phyloP scores from a whole-genome alignment of 2,329 filamentous ascomycete genomes.

The Fusarium xylarioides region DNA sequence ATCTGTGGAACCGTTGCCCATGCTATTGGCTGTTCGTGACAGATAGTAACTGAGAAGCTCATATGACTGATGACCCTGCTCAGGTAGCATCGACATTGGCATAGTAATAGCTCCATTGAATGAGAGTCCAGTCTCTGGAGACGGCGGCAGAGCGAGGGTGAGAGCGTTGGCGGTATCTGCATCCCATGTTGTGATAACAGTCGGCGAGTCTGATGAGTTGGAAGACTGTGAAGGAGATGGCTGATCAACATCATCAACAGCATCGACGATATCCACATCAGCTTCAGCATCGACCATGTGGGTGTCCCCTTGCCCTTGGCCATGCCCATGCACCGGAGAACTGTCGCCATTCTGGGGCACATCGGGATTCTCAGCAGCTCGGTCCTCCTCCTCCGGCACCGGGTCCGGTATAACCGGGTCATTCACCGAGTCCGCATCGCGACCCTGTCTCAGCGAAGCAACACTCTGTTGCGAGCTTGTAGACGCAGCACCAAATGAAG shows the following conservation, averaged over 20 bases:
- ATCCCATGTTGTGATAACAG: slow-evolving; percentile 19
- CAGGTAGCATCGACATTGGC: slow-evolving; percentile 45
- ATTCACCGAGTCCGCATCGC: slow-evolving; percentile 19
- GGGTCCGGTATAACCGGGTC: slow-evolving; percentile 23
- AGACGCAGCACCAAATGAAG: slow-evolving; percentile 28
- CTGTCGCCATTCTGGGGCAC: slow-evolving; percentile 20
- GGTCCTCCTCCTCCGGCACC: slow-evolving; percentile 17
- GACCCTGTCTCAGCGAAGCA: slow-evolving; percentile 11
- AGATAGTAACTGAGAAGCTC: slow-evolving; percentile 58
- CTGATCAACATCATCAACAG: slow-evolving; percentile 28
- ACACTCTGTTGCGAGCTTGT: slow-evolving; percentile 10
- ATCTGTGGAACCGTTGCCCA: slow-evolving; percentile 58
- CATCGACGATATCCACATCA: slow-evolving; percentile 22
- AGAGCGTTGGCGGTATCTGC: slow-evolving; percentile 33
- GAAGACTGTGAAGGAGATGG: slow-evolving; percentile 34
- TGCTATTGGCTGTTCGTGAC: slow-evolving; percentile 54
- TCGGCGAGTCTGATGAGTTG: slow-evolving; percentile 31
- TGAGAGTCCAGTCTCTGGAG: slow-evolving; percentile 4
- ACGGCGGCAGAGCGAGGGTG: slow-evolving; percentile 22
- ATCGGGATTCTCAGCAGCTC: slow-evolving; percentile 9
- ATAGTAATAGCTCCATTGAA: slow-evolving; percentile 34
- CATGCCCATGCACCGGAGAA: slow-evolving; percentile 28
- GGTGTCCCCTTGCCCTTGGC: slow-evolving; percentile 30
- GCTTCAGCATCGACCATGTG: slow-evolving; percentile 39
- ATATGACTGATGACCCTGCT: slow-evolving; percentile 49